Evolutionary conservation across 495 filamentous ascomycete genomes (phyloP), one percentile per base, ranked within the genome.

Genomic region (Glonium stellatum): DNA sequence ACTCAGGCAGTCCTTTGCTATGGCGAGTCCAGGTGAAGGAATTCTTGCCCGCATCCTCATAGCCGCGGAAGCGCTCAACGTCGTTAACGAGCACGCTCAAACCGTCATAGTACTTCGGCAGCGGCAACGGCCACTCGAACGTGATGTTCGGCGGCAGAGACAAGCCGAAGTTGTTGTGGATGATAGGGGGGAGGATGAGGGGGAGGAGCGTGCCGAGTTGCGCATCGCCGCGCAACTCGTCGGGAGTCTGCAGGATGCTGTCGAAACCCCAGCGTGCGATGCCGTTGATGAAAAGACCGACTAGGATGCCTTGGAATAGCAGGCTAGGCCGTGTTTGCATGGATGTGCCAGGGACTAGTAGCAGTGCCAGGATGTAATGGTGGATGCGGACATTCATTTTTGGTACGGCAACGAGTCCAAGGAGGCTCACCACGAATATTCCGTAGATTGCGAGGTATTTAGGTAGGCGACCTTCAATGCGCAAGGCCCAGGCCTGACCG

Each of bases 211-310:
- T 82, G 12, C 84, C 84, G 57, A 87, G 78, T 73, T 84, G 84
- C 0, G 83, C 83, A 50, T 88, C 87, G 10, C 86, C 86, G 37
- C 81, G 79, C 41, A 97, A 71, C 19, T 82, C 82, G 1, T 73
- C 81, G 0, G 86, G 80, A 0, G 93, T 97, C 73, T 97, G 88
- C n/a, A 97, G 78, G 58, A 97, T 82, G 1, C 86, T 82, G 51
- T 91, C 92, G 65, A 95, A 97, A 12, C 90, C 92, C 92, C 92
- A 97, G 15, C 92, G 79, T 12, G 91, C 92, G 60, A 90, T 82
- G 18, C 92, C 92, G 67, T 97, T 96, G 73, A 95, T 82, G 72
- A 96, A 96, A 0, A 97, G 77, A 13, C 92, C 92, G 6, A 97
- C 70, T 0, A 97, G 75, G n/a, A 97, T 72, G 2, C 92, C 92